Base-by-base conservation (phyloP, 2,329 filamentous ascomycete genomes). In the Hyphodiscus sp. region DNA sequence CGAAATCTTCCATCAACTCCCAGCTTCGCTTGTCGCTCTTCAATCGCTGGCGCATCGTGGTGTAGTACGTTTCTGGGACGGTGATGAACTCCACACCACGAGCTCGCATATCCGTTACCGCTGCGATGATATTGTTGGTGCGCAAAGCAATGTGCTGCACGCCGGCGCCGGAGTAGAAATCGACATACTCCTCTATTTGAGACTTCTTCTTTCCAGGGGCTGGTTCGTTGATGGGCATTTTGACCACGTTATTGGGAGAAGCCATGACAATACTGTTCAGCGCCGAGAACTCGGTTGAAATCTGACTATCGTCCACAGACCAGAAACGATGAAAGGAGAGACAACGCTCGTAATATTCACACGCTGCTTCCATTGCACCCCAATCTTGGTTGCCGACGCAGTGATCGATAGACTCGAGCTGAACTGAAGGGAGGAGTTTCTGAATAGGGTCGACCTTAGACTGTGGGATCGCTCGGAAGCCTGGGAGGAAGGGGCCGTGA, bases 141-240 rank as follows among this genome's bases (percentile, higher is more conserved):
- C 86, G 83, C 18, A 96, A 81, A 13, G 91, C 92, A 61, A 96
- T 94, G 73, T 96, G 92, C 75, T 96, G 92, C 0, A 96, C 90
- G 46, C 92, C 92, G 0, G 91, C 76, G 1, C 92, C 92, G 49
- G 86, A 82, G 75, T 96, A 95, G 77, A 94, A 96, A 68, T 89
- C 78, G 61, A 96, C 84, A 68, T 86, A 91, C 74, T 96, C 92
- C 71, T 96, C 91, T 63, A 97, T 96, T 74, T 97, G 92, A 11
- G 85, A 89, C 71, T 90, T 89, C 73, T 89, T 92, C 75, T 94
- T 94, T 55, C 91, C 92, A 1, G 81, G 76, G 0, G 92, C 92
- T 1, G 92, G 92, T 74, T 96, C 91, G 76, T 96, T 96, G 80
- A 97, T 95, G 65, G 92, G 92, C 91, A 96, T 96, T 75, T 96